Evolutionary conservation across 345 rosid species (phyloP).

Genomic region (Camelina hispida): DNA sequence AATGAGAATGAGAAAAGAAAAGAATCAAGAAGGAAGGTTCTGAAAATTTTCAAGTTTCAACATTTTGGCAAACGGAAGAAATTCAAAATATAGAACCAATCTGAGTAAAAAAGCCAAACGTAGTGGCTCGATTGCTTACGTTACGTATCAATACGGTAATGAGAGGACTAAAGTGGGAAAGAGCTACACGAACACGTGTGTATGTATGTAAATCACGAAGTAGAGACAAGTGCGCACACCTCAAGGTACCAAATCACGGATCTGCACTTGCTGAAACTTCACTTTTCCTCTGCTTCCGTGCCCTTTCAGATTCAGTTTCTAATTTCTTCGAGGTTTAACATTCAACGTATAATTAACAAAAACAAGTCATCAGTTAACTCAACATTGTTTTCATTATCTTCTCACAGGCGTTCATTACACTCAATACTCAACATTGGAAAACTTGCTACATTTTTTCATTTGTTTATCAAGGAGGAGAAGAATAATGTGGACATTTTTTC

Average conservation of each 20-base stretch:
- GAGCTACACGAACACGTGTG: constrained; percentile 27
- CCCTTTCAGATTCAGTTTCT: too few relatives aligned
- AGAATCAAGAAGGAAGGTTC: background rate
- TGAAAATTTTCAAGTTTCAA: too few relatives aligned
- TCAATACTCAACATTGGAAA: constrained; percentile 3
- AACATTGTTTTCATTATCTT: background rate
- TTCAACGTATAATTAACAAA: too few relatives aligned
- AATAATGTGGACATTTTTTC: constrained; percentile 18
- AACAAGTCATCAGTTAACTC: background rate
- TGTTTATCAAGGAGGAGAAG: constrained; percentile 17
- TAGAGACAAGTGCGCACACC: constrained; percentile 4
- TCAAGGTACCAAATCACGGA: constrained; percentile 40
- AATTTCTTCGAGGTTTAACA: too few relatives aligned
- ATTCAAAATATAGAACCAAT: background rate
- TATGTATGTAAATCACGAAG: background rate
- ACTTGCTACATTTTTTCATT: constrained; percentile 15
- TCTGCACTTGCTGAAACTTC: constrained; percentile 32
- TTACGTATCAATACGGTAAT: constrained; percentile 8
- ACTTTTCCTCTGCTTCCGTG: constrained; percentile 24
- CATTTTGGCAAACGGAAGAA: background rate
- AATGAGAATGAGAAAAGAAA: background rate
- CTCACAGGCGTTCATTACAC: background rate
- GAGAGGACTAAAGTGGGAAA: background rate
- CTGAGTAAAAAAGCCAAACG: constrained; percentile 32
- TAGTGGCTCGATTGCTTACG: constrained; percentile 10